phyloP scores from a whole-genome alignment of 225 moss, liverwort and hornwort species.

The Ulota crispa region DNA sequence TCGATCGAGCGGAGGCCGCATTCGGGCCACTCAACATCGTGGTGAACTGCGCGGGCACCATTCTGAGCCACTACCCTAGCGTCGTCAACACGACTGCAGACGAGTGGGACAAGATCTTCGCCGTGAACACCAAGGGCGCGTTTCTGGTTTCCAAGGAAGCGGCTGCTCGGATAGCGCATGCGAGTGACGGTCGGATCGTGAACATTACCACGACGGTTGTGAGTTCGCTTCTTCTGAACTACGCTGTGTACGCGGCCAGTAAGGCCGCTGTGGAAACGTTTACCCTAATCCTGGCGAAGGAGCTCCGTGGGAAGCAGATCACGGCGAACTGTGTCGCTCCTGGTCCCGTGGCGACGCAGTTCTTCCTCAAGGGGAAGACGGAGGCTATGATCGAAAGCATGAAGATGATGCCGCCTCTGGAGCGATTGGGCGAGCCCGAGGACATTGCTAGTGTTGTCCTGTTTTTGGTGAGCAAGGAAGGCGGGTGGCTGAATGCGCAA shows the following conservation, averaged over 20 bases:
- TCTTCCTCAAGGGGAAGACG: conserved; percentile 57
- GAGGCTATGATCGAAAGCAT: conserved; percentile 33
- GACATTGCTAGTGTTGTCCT: conserved; percentile 50
- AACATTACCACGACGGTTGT: conserved; percentile 35
- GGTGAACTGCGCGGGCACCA: conserved; percentile 47
- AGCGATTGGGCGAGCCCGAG: conserved; percentile 60
- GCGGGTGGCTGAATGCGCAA: conserved; percentile 73
- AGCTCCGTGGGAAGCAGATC: conserved; percentile 61
- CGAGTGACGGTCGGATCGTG: conserved; percentile 59
- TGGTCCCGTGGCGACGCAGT: conserved; percentile 59
- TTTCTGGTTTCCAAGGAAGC: conserved; percentile 64
- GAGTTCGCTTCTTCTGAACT: conserved; percentile 28
- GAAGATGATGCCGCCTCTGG: conserved; percentile 28
- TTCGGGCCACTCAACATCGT: conserved; percentile 57
- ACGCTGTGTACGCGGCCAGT: conserved; percentile 44
- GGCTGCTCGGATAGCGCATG: conserved; percentile 33
- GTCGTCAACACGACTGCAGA: conserved; percentile 45
- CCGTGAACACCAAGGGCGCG: conserved; percentile 53
- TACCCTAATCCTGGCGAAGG: conserved; percentile 67
- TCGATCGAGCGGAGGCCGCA: conserved; percentile 45
- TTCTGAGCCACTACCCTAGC: conserved; percentile 13
- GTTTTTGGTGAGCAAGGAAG: conserved; percentile 56
- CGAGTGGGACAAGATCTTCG: conserved; percentile 53
- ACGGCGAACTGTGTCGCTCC: conserved; percentile 70
- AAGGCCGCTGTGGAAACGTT: conserved; percentile 79